Percentiles rank a stretch among this genome's conserved stretches.
These are phyloP conservation scores for Pelargonium cotyledonis DNA, from an alignment of 441 rosid genomes.

Conservation along the genomic window DNA sequence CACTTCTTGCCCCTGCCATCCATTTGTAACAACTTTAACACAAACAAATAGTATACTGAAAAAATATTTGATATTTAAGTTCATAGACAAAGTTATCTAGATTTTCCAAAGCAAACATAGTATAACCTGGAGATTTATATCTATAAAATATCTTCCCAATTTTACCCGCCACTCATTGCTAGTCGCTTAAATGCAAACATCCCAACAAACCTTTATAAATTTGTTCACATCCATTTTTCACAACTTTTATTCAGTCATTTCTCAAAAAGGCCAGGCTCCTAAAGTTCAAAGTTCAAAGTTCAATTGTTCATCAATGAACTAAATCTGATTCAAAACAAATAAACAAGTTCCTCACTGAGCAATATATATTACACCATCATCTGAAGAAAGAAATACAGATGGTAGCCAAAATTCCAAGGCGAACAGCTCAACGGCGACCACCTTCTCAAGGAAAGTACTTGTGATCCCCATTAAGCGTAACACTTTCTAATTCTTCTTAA, in stretches of 20 bases:
- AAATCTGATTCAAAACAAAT: neutral
- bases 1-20: no score
- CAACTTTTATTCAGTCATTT: neutral
- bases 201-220: neutral
- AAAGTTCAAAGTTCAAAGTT: neutral
- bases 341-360: neutral
- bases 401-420: neutral
- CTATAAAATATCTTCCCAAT: no score
- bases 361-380: neutral
- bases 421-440: neutral
- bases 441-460: conserved; percentile 7
- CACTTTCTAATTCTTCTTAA: conserved; percentile 37
- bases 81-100: no score
- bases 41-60: no score
- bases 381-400: neutral
- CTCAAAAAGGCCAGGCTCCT: neutral
- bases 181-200: neutral
- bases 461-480: neutral
- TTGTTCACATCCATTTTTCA: neutral
- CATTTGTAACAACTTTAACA: no score
- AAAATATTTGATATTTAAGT: no score
- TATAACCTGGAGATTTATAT: no score
- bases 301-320: neutral
- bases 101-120: no score
- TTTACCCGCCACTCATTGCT: neutral